Percentiles rank a stretch among this genome's conserved stretches.
Evolutionary conservation across 2,329 filamentous ascomycete species (phyloP).

Genomic region (Arthroderma sp.): DNA sequence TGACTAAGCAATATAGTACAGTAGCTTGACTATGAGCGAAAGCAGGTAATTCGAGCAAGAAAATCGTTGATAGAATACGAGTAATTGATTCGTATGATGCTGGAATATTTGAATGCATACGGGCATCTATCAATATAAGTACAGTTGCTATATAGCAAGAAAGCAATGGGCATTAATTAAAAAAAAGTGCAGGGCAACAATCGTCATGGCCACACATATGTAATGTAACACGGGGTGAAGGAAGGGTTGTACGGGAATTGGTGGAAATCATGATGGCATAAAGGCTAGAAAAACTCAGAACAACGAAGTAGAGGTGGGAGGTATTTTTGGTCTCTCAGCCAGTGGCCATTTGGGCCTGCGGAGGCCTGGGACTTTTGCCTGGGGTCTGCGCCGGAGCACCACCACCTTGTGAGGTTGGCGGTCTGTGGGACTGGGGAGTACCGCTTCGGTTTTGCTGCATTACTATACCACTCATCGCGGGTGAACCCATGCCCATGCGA

Average conservation of each 20-base stretch:
- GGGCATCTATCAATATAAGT: slow-evolving; percentile 3
- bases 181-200: neutral
- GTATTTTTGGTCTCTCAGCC: slow-evolving; percentile 14
- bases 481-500: slow-evolving; percentile 26
- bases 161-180: neutral
- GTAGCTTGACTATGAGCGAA: too few species aligned
- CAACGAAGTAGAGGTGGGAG: neutral
- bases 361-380: slow-evolving; percentile 25
- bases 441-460: slow-evolving; percentile 31
- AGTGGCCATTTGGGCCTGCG: slow-evolving; percentile 28
- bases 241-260: neutral
- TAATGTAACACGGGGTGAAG: neutral
- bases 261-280: neutral
- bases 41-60: too few species aligned
- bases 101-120: neutral
- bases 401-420: slow-evolving; percentile 30
- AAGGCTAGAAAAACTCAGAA: slow-evolving; percentile 3
- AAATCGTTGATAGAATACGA: too few species aligned
- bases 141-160: neutral
- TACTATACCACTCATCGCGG: slow-evolving; percentile 32
- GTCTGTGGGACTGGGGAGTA: slow-evolving; percentile 34
- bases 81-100: too few species aligned
- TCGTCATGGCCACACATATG: neutral
- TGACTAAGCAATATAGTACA: too few species aligned
- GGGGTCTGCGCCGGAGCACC: slow-evolving; percentile 10